Evolutionary conservation across 2,329 filamentous ascomycete species (phyloP), one percentile per base, ranked within the genome.

Genomic region (Hypoxylon sp.): DNA sequence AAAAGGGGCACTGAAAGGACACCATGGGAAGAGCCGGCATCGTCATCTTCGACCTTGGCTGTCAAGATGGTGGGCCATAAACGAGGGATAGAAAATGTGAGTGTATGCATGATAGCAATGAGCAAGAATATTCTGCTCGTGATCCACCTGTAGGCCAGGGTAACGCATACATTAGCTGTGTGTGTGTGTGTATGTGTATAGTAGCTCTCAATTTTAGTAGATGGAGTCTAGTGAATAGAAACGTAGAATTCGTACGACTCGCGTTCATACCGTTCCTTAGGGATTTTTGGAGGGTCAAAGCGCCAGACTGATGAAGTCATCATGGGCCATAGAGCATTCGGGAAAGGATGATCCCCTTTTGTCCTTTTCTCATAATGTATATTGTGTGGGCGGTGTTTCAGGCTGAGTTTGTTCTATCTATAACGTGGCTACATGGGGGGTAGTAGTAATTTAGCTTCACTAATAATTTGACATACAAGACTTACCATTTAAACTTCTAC

Each of bases 1-100:
- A 71, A 71, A 71, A 66, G 30, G 53, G 58, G 44, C 35, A 54
- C 14, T 46, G 42, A 14, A 37, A 48, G 37, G 69, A 66, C 30
- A 65, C 54, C 48, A 62, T 51, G 22, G 14, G 20, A 31, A 51
- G 22, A 55, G 27, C n/a, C 30, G n/a, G 25, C 27, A 64, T 61
- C 46, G 14, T 58, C 55, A 59, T 59, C 17, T 46, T 33, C 51
- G 22, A n/a, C 30, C 31, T 61, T 48, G 51, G 48, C 22, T 27
- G n/a, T 49, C 22, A n/a, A 37, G 22, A 35, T 59, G 6, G 10
- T 17, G n/a, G 31, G 30, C n/a, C 25, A 50, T 20, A 30, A 51
- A 57, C 50, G 40, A 30, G 55, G 37, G 37, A 54, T 7, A 30
- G 50, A 53, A 20, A 54, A 51, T n/a, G 35, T 27, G 20, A 57